Conservation (phyloP, 306 rosid genomes). For the Elaeagnus macrophylla region DNA sequence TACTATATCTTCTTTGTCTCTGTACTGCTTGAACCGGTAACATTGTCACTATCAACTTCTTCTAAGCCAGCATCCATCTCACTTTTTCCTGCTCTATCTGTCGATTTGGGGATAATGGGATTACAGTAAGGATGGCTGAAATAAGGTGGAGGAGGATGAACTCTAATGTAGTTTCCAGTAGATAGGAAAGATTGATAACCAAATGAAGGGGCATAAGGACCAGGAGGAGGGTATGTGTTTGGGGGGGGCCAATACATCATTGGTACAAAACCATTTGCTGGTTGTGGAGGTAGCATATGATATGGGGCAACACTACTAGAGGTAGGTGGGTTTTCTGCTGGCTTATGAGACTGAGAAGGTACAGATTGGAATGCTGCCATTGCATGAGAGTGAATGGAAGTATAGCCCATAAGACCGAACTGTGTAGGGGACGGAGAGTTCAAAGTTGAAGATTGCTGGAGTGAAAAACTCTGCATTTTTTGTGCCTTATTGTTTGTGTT, state of each 20-base stretch:
- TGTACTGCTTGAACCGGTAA: slow-evolving; percentile 39
- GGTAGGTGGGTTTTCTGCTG: slow-evolving; percentile 21
- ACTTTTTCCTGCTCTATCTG: slow-evolving; percentile 30
- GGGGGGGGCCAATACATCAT: slow-evolving; percentile 76
- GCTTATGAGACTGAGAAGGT: slow-evolving; percentile 33
- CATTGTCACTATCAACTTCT: slow-evolving; percentile 37
- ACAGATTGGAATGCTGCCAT: slow-evolving; percentile 40
- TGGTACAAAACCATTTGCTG: slow-evolving; percentile 51
- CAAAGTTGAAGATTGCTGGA: slow-evolving; percentile 18
- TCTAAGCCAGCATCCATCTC: slow-evolving; percentile 26
- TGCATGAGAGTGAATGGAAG: slow-evolving; percentile 32
- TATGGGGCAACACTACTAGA: slow-evolving; percentile 26
- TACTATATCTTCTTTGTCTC: slow-evolving; percentile 22
- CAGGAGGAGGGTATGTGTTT: slow-evolving; percentile 41
- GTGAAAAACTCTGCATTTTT: slow-evolving; percentile 14
- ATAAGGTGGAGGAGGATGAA: slow-evolving; percentile 47
- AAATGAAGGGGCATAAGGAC: slow-evolving; percentile 40
- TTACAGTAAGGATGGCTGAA: slow-evolving; percentile 24
- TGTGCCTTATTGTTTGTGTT: slow-evolving; percentile 27
- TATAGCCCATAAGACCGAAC: slow-evolving; percentile 41
- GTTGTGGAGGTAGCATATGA: slow-evolving; percentile 39
- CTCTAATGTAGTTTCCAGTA: slow-evolving; percentile 34
- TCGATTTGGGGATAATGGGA: slow-evolving; percentile 25
- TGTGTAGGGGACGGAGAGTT: slow-evolving; percentile 29
- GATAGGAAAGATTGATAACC: slow-evolving; percentile 50